These are phyloP conservation scores for Aspergillus bertholletiae DNA, from an alignment of 495 filamentous ascomycete genomes.

Conservation along the genomic window DNA sequence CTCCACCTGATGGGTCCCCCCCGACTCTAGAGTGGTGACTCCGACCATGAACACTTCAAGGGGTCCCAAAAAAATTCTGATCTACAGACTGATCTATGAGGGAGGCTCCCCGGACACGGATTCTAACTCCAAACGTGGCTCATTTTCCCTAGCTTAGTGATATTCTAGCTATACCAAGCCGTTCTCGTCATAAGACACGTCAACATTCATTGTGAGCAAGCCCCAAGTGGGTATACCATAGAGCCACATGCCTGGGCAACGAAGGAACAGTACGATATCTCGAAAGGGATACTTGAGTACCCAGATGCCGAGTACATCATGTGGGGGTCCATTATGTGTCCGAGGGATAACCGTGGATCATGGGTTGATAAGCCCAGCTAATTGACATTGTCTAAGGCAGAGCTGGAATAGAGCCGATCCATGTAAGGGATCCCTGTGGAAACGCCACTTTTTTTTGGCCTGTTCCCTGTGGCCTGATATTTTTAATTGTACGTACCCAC, in stretches of 20 bases:
- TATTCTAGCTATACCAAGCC: neutral
- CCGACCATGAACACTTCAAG: neutral
- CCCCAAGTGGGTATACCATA: too few relatives aligned
- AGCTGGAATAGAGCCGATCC: neutral
- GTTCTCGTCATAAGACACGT: too few relatives aligned
- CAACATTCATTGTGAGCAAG: too few relatives aligned
- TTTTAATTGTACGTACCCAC: slow-evolving; percentile 3
- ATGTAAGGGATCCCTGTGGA: neutral
- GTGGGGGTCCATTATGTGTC: slow-evolving; percentile 4
- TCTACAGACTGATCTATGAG: neutral
- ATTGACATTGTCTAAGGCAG: slow-evolving; percentile 1
- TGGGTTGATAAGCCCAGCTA: neutral
- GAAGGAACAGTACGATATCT: neutral
- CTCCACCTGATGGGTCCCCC: neutral
- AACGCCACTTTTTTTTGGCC: neutral
- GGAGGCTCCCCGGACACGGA: neutral
- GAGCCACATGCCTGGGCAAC: neutral
- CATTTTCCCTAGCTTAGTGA: neutral
- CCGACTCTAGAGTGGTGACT: neutral
- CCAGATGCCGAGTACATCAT: neutral
- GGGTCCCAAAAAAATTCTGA: neutral
- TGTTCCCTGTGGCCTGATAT: slow-evolving; percentile 2
- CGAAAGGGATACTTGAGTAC: neutral
- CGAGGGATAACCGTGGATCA: neutral
- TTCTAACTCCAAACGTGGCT: neutral